These are phyloP conservation scores for Nadsonia fulvescens DNA, from an alignment of 805 yeast genomes.

Conservation along the genomic window DNA sequence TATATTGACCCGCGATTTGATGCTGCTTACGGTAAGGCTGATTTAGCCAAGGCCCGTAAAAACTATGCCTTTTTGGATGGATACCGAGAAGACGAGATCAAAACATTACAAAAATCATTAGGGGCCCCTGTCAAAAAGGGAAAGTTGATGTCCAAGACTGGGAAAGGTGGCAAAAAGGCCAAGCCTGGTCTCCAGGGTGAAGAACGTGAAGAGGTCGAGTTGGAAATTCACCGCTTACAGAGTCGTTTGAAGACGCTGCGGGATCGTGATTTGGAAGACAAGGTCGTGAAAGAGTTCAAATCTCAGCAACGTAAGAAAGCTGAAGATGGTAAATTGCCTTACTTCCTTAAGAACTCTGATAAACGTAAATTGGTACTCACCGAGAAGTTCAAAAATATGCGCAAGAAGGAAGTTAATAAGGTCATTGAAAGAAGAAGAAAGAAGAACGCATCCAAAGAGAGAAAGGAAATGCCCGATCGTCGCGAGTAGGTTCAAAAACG, in stretches of 20 bases:
- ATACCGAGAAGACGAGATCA: constrained; percentile 60
- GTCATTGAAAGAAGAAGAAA: constrained; percentile 19
- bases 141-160: too few species aligned
- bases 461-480: constrained; percentile 22
- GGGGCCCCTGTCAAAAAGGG: too few species aligned
- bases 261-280: constrained; percentile 56
- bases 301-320: constrained; percentile 70
- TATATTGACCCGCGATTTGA: constrained; percentile 82
- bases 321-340: constrained; percentile 57
- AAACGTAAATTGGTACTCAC: constrained; percentile 19
- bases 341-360: constrained; percentile 20
- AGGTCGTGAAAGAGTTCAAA: constrained; percentile 45
- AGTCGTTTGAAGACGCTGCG: constrained; percentile 41
- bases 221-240: constrained; percentile 18
- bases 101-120: constrained; percentile 35
- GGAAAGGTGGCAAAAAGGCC: too few species aligned
- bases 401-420: constrained; percentile 17
- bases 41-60: constrained; percentile 43
- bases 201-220: constrained; percentile 20
- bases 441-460: constrained; percentile 22
- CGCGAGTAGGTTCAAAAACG: too few species aligned
- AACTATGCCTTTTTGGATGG: constrained; percentile 77
- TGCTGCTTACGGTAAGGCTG: constrained; percentile 74
- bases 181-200: constrained; percentile 37
- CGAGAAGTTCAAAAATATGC: constrained; percentile 21